Evolutionary conservation across 108 stramenopile genomes (phyloP).

Genomic region (Cyclotella baltica): DNA sequence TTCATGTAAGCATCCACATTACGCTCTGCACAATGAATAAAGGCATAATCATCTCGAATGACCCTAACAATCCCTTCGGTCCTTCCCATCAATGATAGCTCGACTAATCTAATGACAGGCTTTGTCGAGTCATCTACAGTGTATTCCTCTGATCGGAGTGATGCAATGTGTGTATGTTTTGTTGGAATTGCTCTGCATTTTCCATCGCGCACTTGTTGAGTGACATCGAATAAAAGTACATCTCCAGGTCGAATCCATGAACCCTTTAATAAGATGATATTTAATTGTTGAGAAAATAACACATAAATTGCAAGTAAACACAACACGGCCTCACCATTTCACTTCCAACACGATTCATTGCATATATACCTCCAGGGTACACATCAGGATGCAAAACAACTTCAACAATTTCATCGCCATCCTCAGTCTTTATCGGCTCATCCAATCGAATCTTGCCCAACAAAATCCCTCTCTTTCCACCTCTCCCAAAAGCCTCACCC

Average conservation of each 20-base stretch:
- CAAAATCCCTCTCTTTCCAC: conserved; percentile 22
- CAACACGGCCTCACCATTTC: conserved; percentile 11
- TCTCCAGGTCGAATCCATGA: conserved; percentile 79
- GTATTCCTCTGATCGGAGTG: conserved; percentile 12
- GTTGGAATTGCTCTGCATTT: conserved; percentile 70
- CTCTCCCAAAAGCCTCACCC: conserved; percentile 36
- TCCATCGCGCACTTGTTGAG: conserved; percentile 66
- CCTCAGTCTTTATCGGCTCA: conserved; percentile 37
- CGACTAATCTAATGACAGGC: conserved; percentile 55
- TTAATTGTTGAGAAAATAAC: not conserved
- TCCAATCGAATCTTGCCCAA: conserved; percentile 61
- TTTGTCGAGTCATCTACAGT: conserved; percentile 21
- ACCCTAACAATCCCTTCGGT: conserved; percentile 76
- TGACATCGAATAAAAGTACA: conserved; percentile 76
- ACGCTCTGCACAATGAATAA: conserved; percentile 79
- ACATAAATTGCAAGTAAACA: not conserved
- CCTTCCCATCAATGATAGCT: conserved; percentile 58
- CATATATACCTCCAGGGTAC: conserved; percentile 72
- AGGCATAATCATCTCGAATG: conserved; percentile 74
- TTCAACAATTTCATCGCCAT: conserved; percentile 44
- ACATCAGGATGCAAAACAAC: conserved; percentile 59
- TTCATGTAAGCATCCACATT: conserved; percentile 81
- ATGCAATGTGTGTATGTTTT: conserved; percentile 24
- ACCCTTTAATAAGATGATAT: conserved; percentile 19
- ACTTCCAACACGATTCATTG: conserved; percentile 45